Evolutionary conservation across 1,139 yeast species (phyloP), one percentile per base, ranked within the genome.

Genomic region (Magnusiomyces fungicola): DNA sequence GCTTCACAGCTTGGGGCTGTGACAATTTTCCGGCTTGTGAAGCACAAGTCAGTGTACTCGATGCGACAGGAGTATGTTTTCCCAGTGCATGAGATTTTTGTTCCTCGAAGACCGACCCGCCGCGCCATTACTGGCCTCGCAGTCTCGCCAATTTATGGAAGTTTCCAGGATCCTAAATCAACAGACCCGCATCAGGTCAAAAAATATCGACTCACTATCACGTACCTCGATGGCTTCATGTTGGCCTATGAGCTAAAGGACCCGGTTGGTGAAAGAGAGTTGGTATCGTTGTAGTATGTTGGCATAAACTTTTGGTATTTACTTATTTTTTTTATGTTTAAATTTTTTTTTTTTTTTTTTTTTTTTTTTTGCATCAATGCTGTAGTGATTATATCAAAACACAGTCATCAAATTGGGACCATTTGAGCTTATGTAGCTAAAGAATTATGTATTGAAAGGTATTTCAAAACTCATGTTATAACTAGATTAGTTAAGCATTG

Each of bases 1-100:
- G 81, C 74, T 0, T 69, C 82, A 0, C 88, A 81, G 54, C 74
- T 74, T 47, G 88, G 89, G 0, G 61, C 74, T n/a, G 73, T 80
- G 4, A 64, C 81, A 0, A 64, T 83, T 0, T 73, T 81, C 65
- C 63, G 90, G 38, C 60, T 83, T 39, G 80, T 84, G 25, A 69
- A 72, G 46, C 73, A 73, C 58, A 63, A 81, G 27, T 87, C 87
- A 0, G 61, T 81, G 0, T 73, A 68, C 55, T 78, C 80, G 2
- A 69, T 82, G 72, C 66, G 89, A 41, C 85, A 80, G 56, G 90
- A 83, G 58, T 74, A 70, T 55, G 60, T 76, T 1, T 72, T 81
- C 47, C 69, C 69, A 2, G 58, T 53, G n/a, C 49, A 47, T 18
- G 55, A 43, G 32, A 52, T 51, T 40, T 49, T 54, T 21, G 46